Evolutionary conservation across 2,329 filamentous ascomycete genomes (phyloP).

Genomic region (Fusarium proliferatum): DNA sequence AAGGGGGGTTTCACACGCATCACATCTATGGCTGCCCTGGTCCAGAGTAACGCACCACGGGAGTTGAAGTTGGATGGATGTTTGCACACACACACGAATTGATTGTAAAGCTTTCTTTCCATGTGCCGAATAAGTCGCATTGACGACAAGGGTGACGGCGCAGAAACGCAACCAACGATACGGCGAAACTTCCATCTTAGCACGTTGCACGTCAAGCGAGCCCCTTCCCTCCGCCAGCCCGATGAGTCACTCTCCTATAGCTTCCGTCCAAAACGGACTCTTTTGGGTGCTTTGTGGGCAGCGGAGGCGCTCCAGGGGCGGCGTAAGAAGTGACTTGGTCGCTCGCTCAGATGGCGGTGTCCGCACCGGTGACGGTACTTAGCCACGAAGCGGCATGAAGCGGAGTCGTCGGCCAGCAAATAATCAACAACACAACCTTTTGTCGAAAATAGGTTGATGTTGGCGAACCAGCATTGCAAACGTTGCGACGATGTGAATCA

Average conservation of each 20-base stretch:
- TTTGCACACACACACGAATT: slow-evolving; percentile 23
- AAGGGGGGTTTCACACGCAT: slow-evolving; percentile 30
- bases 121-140: slow-evolving; percentile 43
- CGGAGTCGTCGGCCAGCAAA: slow-evolving; percentile 35
- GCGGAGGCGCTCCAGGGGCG: slow-evolving; percentile 32
- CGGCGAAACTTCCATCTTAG: slow-evolving; percentile 18
- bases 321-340: slow-evolving; percentile 27
- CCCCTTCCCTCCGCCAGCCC: slow-evolving; percentile 27
- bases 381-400: slow-evolving; percentile 37
- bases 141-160: slow-evolving; percentile 24
- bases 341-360: slow-evolving; percentile 33
- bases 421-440: slow-evolving; percentile 27
- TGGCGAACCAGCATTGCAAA: slow-evolving; percentile 23
- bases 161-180: slow-evolving; percentile 23
- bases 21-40: slow-evolving; percentile 4
- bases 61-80: slow-evolving; percentile 33
- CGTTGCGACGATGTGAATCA: slow-evolving; percentile 13
- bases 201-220: slow-evolving; percentile 9
- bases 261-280: slow-evolving; percentile 24
- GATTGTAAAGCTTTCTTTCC: slow-evolving; percentile 20
- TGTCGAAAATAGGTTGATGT: slow-evolving; percentile 8
- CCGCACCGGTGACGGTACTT: slow-evolving; percentile 37
- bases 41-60: slow-evolving; percentile 33
- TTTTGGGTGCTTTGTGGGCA: slow-evolving; percentile 32
- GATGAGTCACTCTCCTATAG: slow-evolving; percentile 40